Base-by-base conservation (phyloP, 495 filamentous ascomycete species). In the Aspergillus conjunctus region DNA sequence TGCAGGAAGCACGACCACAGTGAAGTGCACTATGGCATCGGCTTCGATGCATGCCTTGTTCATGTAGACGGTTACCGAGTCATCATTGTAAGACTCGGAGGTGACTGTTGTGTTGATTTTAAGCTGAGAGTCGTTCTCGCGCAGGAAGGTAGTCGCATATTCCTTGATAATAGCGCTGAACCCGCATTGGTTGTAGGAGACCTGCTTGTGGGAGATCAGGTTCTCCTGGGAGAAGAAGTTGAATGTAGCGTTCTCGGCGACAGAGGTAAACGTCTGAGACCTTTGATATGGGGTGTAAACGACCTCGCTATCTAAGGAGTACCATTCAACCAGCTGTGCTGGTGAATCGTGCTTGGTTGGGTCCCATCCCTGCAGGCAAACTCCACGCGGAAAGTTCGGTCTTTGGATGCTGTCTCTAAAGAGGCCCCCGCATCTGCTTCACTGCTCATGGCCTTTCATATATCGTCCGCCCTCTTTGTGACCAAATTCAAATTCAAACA, bases 1-100 rank as follows among this genome's bases (percentile, higher is more conserved):
- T 90, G 88, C 3, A 91, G 74, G 88, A 3, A 91, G 74, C 0
- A 90, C 88, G 10, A 88, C 89, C 12, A 91, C 67, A 1, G 83
- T 86, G 69, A 87, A 85, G 5, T 81, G 84, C 63, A 74, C 81
- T 53, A 83, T 75, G 3, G 79, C 79, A 44, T 82, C 77, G 21
- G 88, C 88, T 51, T 79, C 65, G 48, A 89, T 73, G 61, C 87
- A 90, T 57, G 72, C 77, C 21, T 79, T 78, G 63, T 83, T 79
- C 45, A 77, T 85, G 48, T 77, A 71, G 30, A 89, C 75, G 26
- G 77, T 87, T 3, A 91, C 86, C 0, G 81, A 79, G 11, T 75
- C 63, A 12, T 73, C 65, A 11, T 71, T 70, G 67, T 88, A 88
- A 18, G 70, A 70, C 53, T 91, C 79, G 14, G 77, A 74, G 10